Conservation (phyloP, 179 eudicot genomes). For the Silene coronaria region DNA sequence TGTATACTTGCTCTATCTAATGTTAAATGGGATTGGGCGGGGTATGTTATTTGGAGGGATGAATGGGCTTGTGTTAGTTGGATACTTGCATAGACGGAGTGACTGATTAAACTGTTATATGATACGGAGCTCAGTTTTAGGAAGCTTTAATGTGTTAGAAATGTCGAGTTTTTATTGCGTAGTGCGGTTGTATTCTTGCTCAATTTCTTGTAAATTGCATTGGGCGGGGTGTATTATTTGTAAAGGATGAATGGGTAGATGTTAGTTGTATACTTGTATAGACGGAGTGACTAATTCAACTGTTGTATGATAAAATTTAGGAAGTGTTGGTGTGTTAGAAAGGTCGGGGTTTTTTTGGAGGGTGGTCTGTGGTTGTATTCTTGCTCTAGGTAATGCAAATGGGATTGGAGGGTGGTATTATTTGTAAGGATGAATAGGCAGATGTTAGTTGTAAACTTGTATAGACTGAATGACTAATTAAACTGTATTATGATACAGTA, state of each 20-base stretch:
- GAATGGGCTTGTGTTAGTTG: background rate
- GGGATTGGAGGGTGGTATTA: no score
- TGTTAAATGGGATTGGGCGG: no score
- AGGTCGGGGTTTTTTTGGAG: background rate
- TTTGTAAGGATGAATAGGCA: background rate
- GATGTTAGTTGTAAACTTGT: background rate
- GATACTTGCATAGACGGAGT: background rate
- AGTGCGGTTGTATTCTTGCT: no score
- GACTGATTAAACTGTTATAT: background rate
- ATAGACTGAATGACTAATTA: background rate
- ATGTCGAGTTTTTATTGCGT: no score
- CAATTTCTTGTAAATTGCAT: no score
- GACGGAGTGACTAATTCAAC: no score
- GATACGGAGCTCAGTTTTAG: constrained; percentile 14
- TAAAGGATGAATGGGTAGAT: no score
- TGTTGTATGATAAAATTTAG: background rate
- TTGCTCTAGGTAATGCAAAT: no score
- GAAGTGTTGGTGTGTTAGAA: background rate
- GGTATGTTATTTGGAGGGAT: background rate
- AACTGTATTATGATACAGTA: constrained; percentile 9
- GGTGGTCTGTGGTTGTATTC: background rate
- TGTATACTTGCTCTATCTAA: no score
- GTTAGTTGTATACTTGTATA: no score
- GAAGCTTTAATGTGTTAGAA: no score
- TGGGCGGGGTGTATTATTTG: no score